Percentiles rank a stretch among this genome's conserved stretches.
Conservation (phyloP, 176 grass and related monocot genomes). For the Carex scoparia region DNA sequence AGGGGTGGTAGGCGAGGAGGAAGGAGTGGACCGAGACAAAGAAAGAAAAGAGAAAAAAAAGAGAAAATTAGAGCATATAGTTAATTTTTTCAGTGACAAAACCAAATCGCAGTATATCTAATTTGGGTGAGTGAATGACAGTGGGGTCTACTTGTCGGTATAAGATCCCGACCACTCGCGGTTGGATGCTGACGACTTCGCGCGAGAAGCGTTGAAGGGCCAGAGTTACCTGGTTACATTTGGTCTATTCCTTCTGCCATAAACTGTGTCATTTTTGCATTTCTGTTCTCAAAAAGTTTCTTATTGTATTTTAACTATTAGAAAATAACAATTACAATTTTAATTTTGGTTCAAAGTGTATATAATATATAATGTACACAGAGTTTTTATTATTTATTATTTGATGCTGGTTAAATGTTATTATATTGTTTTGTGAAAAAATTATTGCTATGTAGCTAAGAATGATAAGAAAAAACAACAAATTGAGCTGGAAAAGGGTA, state of each 20-base stretch:
- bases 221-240: not conserved
- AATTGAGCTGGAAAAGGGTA: not conserved
- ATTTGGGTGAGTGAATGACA: not conserved
- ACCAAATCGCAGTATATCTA: not conserved
- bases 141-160: not conserved
- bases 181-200: conserved; percentile 8
- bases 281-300: not conserved
- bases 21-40: conserved; percentile 25
- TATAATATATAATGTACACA: not conserved
- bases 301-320: not conserved
- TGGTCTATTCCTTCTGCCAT: not conserved
- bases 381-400: not conserved
- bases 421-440: not conserved
- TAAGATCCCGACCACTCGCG: not conserved
- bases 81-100: conserved; percentile 11
- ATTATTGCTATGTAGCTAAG: not conserved
- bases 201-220: not conserved
- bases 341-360: not conserved
- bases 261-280: not conserved
- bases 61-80: not conserved
- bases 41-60: conserved; percentile 17
- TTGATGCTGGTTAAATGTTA: not conserved
- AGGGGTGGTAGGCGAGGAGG: not conserved
- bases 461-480: not conserved
- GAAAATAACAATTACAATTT: not conserved